These are phyloP conservation scores for Cairneyella variabilis DNA, from an alignment of 495 filamentous ascomycete genomes.

Conservation along the genomic window DNA sequence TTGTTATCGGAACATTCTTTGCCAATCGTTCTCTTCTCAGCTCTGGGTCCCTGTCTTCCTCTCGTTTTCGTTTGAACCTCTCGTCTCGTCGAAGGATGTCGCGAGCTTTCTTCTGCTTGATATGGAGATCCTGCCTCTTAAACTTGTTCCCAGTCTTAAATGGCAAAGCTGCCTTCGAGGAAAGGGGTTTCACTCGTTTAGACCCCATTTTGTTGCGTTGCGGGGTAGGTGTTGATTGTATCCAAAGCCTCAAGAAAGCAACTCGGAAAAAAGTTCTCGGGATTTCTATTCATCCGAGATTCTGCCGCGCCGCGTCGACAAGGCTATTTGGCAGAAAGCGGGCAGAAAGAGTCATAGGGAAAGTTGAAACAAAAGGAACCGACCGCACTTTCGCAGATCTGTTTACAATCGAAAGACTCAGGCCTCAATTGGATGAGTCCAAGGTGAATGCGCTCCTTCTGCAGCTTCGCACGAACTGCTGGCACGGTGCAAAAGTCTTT, in stretches of 20 bases:
- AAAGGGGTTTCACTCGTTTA: constrained; percentile 33
- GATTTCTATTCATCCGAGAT: neutral
- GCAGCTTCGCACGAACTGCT: constrained; percentile 19
- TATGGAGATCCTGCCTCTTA: constrained; percentile 66
- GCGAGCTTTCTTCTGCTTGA: constrained; percentile 71
- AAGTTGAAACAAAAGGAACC: constrained; percentile 6
- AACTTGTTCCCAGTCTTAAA: constrained; percentile 62
- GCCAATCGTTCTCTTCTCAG: constrained; percentile 65
- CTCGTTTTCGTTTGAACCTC: constrained; percentile 71
- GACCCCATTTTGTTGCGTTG: constrained; percentile 32
- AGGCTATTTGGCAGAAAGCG: too few species aligned
- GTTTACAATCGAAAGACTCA: constrained; percentile 13
- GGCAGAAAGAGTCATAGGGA: constrained; percentile 6
- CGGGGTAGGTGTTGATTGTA: constrained; percentile 7
- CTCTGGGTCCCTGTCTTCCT: constrained; percentile 81
- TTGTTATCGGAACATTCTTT: constrained; percentile 75
- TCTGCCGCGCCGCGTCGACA: too few species aligned
- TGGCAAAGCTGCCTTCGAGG: constrained; percentile 32
- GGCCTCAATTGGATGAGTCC: constrained; percentile 19
- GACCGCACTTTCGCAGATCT: too few species aligned
- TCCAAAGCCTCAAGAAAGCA: constrained; percentile 1
- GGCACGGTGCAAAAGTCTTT: constrained; percentile 4
- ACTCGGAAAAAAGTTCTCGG: constrained; percentile 7
- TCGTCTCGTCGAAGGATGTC: constrained; percentile 70
- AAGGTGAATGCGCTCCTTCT: constrained; percentile 29